Evolutionary conservation across 345 rosid genomes (phyloP).

Genomic region (Dimocarpus longan): DNA sequence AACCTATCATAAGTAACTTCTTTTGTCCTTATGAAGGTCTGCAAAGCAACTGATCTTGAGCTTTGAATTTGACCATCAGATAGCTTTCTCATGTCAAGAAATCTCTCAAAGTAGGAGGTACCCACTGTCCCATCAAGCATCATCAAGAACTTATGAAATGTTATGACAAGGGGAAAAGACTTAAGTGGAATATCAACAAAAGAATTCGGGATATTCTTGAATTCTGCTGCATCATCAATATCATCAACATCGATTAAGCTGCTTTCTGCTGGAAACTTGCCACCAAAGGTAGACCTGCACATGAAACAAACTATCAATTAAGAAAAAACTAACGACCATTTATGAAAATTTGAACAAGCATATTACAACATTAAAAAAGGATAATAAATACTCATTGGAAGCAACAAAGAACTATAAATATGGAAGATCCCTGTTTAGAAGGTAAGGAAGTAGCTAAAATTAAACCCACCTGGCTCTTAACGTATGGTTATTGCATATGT

Average conservation of each 20-base stretch:
- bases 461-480: not conserved
- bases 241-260: conserved; percentile 29
- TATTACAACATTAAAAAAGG: not conserved
- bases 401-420: not conserved
- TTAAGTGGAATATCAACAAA: conserved; percentile 35
- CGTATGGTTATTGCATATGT: not conserved
- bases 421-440: not conserved
- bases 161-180: conserved; percentile 52
- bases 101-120: conserved; percentile 48
- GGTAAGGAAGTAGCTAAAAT: not conserved
- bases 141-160: conserved; percentile 54
- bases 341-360: not conserved
- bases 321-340: not conserved
- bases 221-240: conserved; percentile 36
- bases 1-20: conserved; percentile 56
- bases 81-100: conserved; percentile 33
- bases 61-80: conserved; percentile 19
- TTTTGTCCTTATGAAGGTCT: conserved; percentile 39
- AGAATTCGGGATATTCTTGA: conserved; percentile 48
- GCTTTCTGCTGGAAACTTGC: conserved; percentile 23
- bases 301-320: conserved; percentile 2
- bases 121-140: conserved; percentile 64
- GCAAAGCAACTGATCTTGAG: conserved; percentile 28
- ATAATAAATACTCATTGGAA: not conserved
- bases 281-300: conserved; percentile 41